Base-by-base conservation (phyloP, 495 filamentous ascomycete genomes). In the Geoglossum glabrum region DNA sequence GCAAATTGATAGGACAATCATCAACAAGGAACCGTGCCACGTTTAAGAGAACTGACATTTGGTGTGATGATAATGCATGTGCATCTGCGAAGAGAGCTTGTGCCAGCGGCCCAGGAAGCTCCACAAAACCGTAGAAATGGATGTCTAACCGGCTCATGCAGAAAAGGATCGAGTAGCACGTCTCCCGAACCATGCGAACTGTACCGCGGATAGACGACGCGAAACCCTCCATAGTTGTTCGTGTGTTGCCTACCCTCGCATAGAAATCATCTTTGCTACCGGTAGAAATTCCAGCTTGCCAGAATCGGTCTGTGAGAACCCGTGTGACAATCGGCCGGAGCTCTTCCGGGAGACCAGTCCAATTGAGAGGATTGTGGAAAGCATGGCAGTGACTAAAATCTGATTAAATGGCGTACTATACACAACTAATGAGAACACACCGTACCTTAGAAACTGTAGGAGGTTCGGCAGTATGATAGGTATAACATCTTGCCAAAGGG, bases 231-330 rank as follows among this genome's bases (percentile, higher is more conserved):
- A 95, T 76, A 0, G 89, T 94, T 49, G 77, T 75, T 70, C 87
- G 92, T 36, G 94, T 96, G 26, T 84, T 81, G 10, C 83, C 81
- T 31, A 99, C 89, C 45, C 83, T 78, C 45, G 92, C 86, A 68
- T 95, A 97, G 65, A 99, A 99, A 34, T 95, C 88, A 55, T 97
- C 92, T 63, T 88, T 84, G 62, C 85, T 96, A 27, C 94, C 92
- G 61, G 78, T 85, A 0, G 92, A 96, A 43, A 99, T 99, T 17
- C 92, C 92, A 17, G 90, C 85, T 76, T 99, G 92, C 92, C 92
- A 99, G 65, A 99, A 97, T 26, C 92, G 84, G 70, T 99, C 92
- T 1, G 88, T 94, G 19, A 99, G 71, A 50, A 96, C 86, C 6
- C 86, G 80, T 33, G 79, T 79, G 30, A 95, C 82, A 17, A 95